Percentiles rank a stretch among this genome's conserved stretches.
phyloP scores from a whole-genome alignment of 768 basidiomycete genomes.

The Suillus subluteus region DNA sequence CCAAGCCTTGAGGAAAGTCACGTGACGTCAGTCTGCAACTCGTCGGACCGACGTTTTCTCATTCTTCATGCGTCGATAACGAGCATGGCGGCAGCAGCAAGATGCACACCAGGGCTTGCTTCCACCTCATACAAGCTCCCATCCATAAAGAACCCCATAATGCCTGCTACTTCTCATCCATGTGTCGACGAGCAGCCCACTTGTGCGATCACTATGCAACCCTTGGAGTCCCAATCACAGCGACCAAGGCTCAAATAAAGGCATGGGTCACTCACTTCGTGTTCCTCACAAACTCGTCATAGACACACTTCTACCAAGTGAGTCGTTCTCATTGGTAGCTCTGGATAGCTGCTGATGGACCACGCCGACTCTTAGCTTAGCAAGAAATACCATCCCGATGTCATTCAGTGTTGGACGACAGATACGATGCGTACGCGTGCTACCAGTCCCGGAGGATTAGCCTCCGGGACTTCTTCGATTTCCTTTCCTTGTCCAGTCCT shows the following conservation, averaged over 20 bases:
- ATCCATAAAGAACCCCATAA: background rate
- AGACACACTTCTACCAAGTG: conserved; percentile 38
- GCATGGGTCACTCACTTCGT: conserved; percentile 13
- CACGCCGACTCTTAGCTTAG: conserved; percentile 40
- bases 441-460: no score
- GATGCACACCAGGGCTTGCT: background rate
- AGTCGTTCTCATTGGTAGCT: background rate
- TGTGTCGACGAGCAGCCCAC: conserved; percentile 16
- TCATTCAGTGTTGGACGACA: conserved; percentile 24
- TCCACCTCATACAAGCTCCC: conserved; percentile 7
- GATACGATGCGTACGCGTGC: no score
- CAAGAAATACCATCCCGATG: conserved; percentile 52
- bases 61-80: background rate
- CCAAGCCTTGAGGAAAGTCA: background rate
- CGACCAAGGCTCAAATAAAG: conserved; percentile 38
- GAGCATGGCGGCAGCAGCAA: conserved; percentile 6
- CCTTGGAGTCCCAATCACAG: conserved; percentile 30
- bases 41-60: background rate
- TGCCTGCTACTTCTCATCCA: conserved; percentile 26
- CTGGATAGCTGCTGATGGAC: background rate
- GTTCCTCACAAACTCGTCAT: background rate
- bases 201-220: conserved; percentile 31
- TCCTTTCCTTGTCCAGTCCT: no score
- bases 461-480: no score
- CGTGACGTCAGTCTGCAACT: background rate